Evolutionary conservation across 2,329 filamentous ascomycete species (phyloP), one percentile per base, ranked within the genome.

Genomic region (Colletotrichum tabaci): DNA sequence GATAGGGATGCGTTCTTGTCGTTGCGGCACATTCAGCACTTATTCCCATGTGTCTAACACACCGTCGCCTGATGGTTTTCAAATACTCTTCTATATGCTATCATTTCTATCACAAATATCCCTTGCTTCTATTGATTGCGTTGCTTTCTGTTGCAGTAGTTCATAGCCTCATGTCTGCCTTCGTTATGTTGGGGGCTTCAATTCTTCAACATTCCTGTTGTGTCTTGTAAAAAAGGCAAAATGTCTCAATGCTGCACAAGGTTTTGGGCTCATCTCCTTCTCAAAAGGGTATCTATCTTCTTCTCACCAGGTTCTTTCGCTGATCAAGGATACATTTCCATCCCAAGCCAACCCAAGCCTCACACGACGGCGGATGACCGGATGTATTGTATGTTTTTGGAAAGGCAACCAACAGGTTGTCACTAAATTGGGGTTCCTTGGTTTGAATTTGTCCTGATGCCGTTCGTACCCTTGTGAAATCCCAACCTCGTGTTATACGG

Each of bases 171-270:
- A 21, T 26, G 21, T 52, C 30, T 10, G 46, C 44, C 15, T 42
- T 46, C 23, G 35, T 49, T 47, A 26, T n/a, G 42, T 21, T 61
- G 18, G n/a, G 18, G 21, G 58, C n/a, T 52, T 52, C 35, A 61
- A 50, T 61, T 30, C 46, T 50, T 61, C 30, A 50, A 21, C 60
- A 61, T 50, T 61, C 60, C 46, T n/a, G 15, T 18, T 21, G 21
- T 23, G n/a, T 56, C n/a, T 56, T 23, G 18, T 56, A 21, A 9
- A n/a, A n/a, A 15, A 13, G 16, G 18, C 5, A 13, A 42, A 42
- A 40, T 40, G 18, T 56, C 38, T 18, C n/a, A n/a, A 57, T n/a
- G 7, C 38, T 10, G 23, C 7, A 12, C 12, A 57, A 23, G n/a
- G n/a, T 23, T 57, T 57, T 3, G 7, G 38, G 38, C 16, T 12